phyloP scores from a whole-genome alignment of 2,329 filamentous ascomycete genomes.

The Xylaria sp. region DNA sequence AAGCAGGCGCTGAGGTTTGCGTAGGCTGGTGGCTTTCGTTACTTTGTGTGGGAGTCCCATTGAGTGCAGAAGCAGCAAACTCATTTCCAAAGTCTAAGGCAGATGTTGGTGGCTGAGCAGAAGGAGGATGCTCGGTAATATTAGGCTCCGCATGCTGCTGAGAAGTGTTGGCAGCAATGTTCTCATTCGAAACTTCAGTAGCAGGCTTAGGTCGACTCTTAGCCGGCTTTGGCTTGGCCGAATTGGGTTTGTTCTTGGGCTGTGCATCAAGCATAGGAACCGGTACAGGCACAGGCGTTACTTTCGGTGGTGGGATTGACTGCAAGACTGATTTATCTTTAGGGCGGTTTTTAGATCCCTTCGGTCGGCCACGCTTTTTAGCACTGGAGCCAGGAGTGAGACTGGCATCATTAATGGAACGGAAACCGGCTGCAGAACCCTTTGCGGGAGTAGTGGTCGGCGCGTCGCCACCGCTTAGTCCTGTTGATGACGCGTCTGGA shows the following conservation, averaged over 20 bases:
- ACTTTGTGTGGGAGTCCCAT: slow-evolving; percentile 38
- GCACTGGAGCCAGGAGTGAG: slow-evolving; percentile 44
- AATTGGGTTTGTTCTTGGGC: slow-evolving; percentile 46
- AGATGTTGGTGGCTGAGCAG: slow-evolving; percentile 29
- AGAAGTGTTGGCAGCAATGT: slow-evolving; percentile 4
- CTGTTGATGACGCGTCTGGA: slow-evolving; percentile 43
- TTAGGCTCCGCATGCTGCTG: slow-evolving; percentile 32
- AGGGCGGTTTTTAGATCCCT: slow-evolving; percentile 63
- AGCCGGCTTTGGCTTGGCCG: slow-evolving; percentile 54
- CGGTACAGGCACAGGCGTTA: slow-evolving; percentile 48
- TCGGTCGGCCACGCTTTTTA: slow-evolving; percentile 61
- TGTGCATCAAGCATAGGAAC: slow-evolving; percentile 46
- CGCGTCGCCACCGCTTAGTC: slow-evolving; percentile 35
- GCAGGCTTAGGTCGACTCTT: slow-evolving; percentile 51
- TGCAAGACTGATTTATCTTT: slow-evolving; percentile 49
- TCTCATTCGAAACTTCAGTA: slow-evolving; percentile 34
- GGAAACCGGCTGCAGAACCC: slow-evolving; percentile 47
- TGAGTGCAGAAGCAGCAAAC: slow-evolving; percentile 32
- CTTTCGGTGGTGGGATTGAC: slow-evolving; percentile 45
- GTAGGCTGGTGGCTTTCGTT: slow-evolving; percentile 33
- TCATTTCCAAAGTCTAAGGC: slow-evolving; percentile 34
- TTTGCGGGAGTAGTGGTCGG: slow-evolving; percentile 42
- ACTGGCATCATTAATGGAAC: slow-evolving; percentile 47
- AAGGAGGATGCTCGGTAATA: slow-evolving; percentile 29
- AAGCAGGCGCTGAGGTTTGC: slow-evolving; percentile 26